phyloP scores from a whole-genome alignment of 2,329 filamentous ascomycete genomes.

The Xylariales sp. region DNA sequence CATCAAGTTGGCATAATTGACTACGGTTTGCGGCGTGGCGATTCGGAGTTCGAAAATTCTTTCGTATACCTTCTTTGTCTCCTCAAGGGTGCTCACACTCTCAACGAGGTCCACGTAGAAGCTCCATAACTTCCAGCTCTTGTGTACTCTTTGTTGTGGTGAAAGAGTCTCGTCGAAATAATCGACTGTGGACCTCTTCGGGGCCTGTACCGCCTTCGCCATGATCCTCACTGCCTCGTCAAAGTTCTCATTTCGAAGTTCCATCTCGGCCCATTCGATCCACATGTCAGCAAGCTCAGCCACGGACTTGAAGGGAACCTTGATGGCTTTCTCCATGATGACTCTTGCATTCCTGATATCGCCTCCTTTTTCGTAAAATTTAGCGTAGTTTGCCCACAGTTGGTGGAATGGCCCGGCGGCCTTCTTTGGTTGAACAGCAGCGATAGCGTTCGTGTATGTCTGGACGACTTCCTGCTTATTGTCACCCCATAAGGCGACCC shows the following conservation, averaged over 20 bases:
- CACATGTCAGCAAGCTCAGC: conserved; percentile 95
- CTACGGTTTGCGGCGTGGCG: conserved; percentile 94
- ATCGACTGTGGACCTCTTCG: conserved; percentile 95
- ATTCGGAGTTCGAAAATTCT: conserved; percentile 97
- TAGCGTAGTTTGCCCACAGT: conserved; percentile 94
- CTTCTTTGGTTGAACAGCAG: conserved; percentile 89
- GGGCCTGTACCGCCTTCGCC: conserved; percentile 95
- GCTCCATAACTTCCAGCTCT: conserved; percentile 99
- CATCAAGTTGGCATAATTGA: conserved; percentile 94
- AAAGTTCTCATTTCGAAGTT: conserved; percentile 92
- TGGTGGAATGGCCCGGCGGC: conserved; percentile 91
- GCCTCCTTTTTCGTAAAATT: conserved; percentile 87
- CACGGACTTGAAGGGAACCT: conserved; percentile 97
- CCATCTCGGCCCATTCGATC: conserved; percentile 99
- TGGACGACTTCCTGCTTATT: conserved; percentile 89
- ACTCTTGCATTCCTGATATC: conserved; percentile 81
- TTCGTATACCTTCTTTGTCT: conserved; percentile 92
- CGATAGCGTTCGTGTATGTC: conserved; percentile 92
- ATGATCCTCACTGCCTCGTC: conserved; percentile 92
- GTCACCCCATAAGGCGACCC: conserved; percentile 90
- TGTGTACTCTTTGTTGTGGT: conserved; percentile 94
- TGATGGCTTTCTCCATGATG: conserved; percentile 97
- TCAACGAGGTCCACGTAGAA: conserved; percentile 98
- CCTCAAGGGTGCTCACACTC: conserved; percentile 83
- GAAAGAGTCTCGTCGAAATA: conserved; percentile 95